phyloP scores from a whole-genome alignment of 2,329 filamentous ascomycete species.

The Pseudogymnoascus sp. region DNA sequence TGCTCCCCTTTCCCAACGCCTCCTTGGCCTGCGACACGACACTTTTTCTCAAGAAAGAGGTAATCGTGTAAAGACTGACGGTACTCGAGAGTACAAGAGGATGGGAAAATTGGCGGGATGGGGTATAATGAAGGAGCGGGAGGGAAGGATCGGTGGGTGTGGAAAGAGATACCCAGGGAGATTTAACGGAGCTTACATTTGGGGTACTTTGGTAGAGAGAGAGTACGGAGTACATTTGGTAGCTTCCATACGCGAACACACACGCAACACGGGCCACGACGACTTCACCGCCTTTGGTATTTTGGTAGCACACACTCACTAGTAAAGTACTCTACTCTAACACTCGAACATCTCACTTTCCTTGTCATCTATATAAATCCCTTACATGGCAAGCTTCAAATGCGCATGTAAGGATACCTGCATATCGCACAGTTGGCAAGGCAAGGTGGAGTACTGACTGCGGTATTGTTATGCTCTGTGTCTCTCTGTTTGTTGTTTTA shows the following conservation, averaged over 20 bases:
- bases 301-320: background rate
- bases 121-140: background rate
- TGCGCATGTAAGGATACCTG: background rate
- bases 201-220: background rate
- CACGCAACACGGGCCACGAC: constrained; percentile 1
- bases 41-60: background rate
- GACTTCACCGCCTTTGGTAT: constrained; percentile 2
- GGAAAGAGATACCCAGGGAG: constrained; percentile 1
- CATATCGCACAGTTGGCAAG: background rate
- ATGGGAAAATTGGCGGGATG: background rate
- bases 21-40: background rate
- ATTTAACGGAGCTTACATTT: background rate
- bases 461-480: background rate
- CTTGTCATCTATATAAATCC: background rate
- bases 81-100: background rate
- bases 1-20: constrained; percentile 5
- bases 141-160: background rate
- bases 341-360: background rate
- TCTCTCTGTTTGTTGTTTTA: background rate
- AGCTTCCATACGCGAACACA: constrained; percentile 2
- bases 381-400: background rate
- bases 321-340: background rate
- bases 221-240: background rate
- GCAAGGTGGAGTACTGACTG: background rate
- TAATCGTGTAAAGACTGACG: background rate